These are phyloP conservation scores for Sugiyamaella floridensis DNA, from an alignment of 805 yeast genomes.

Conservation along the genomic window DNA sequence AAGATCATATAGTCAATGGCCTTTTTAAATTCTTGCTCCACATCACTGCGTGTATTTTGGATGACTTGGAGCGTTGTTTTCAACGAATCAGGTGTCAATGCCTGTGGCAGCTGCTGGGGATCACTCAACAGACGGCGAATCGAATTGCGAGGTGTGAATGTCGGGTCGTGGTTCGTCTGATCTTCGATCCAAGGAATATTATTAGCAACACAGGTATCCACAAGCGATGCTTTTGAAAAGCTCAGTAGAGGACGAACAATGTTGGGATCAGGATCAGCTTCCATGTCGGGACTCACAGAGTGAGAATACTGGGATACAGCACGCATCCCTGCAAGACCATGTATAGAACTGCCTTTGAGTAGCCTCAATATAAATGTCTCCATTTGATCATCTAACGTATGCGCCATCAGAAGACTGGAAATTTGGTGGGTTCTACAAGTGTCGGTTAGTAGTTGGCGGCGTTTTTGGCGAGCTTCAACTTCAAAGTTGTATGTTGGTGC, in stretches of 20 bases:
- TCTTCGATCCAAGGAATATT: constrained; percentile 64
- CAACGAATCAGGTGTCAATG: constrained; percentile 8
- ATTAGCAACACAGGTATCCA: constrained; percentile 38
- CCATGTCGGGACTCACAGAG: background rate
- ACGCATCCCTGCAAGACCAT: constrained; percentile 56
- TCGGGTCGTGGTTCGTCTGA: constrained; percentile 47
- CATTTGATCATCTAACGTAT: constrained; percentile 62
- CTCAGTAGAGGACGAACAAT: constrained; percentile 49
- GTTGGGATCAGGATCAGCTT: constrained; percentile 12
- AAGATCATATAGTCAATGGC: constrained; percentile 11
- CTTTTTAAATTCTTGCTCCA: constrained; percentile 19
- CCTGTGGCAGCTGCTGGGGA: constrained; percentile 7
- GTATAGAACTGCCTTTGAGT: constrained; percentile 37
- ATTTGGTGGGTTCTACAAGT: constrained; percentile 36
- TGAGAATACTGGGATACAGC: constrained; percentile 23
- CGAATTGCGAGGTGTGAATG: constrained; percentile 52
- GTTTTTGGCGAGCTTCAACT: constrained; percentile 47
- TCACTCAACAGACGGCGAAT: constrained; percentile 34
- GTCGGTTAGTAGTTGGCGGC: constrained; percentile 42
- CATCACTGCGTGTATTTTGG: constrained; percentile 12
- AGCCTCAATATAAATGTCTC: constrained; percentile 62
- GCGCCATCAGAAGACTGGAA: constrained; percentile 50
- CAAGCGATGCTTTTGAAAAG: constrained; percentile 39
- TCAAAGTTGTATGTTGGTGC: constrained; percentile 39
- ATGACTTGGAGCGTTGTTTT: constrained; percentile 13